A percentile compares a stretch with the other conserved stretches of the same genome.
Evolutionary conservation across 352 stramenopile species (phyloP).

Genomic region (Plasmopara viticola): DNA sequence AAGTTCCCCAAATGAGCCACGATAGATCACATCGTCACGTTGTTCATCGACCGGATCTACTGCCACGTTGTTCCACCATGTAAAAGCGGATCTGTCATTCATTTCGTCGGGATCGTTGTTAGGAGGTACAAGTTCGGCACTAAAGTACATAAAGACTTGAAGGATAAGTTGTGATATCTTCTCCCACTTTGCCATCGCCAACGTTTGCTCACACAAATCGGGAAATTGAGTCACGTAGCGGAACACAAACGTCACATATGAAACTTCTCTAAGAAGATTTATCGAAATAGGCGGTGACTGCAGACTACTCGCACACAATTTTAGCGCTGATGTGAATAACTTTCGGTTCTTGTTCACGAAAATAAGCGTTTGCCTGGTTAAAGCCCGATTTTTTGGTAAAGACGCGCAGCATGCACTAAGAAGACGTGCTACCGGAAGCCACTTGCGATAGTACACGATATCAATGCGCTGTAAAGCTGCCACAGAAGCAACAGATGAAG

Average conservation of each 20-base stretch:
- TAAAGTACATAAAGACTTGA: slow-evolving; percentile 61
- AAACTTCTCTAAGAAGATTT: slow-evolving; percentile 56
- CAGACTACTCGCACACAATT: slow-evolving; percentile 33
- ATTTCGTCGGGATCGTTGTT: slow-evolving; percentile 27
- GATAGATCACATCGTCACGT: slow-evolving; percentile 36
- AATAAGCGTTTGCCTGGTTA: slow-evolving; percentile 50
- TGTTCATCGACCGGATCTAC: slow-evolving; percentile 40
- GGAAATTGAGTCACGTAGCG: slow-evolving; percentile 73
- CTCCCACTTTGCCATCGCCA: slow-evolving; percentile 60
- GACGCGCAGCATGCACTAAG: slow-evolving; percentile 52
- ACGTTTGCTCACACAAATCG: slow-evolving; percentile 55
- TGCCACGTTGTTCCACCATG: slow-evolving; percentile 48
- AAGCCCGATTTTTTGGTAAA: slow-evolving; percentile 60
- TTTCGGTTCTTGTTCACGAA: slow-evolving; percentile 67
- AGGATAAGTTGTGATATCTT: slow-evolving; percentile 70
- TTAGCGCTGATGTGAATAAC: slow-evolving; percentile 59
- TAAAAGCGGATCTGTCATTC: slow-evolving; percentile 13
- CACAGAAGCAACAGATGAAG: slow-evolving; percentile 25
- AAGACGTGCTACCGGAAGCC: slow-evolving; percentile 62
- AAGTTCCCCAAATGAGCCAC: slow-evolving; percentile 32
- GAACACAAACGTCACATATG: slow-evolving; percentile 75
- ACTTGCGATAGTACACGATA: slow-evolving; percentile 66
- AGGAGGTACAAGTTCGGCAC: slow-evolving; percentile 42
- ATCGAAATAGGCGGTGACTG: slow-evolving; percentile 37
- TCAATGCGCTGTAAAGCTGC: slow-evolving; percentile 56